Conservation (phyloP, 139 green algal species). For the Haematococcus sp. region DNA sequence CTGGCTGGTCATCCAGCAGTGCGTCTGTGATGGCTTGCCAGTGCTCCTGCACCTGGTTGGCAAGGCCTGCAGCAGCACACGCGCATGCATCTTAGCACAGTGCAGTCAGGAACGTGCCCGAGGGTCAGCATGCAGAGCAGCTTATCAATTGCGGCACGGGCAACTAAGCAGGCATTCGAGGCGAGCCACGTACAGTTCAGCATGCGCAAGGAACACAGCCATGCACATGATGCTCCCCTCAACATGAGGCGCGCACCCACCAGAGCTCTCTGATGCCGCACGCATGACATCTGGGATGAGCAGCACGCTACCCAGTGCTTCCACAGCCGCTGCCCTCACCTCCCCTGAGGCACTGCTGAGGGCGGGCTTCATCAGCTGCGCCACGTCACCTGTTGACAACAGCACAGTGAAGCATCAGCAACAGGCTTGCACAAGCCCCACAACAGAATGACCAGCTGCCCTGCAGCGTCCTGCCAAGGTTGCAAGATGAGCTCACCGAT, state of each 20-base stretch:
- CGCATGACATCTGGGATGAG: not conserved
- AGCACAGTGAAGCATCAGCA: not conserved
- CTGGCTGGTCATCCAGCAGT: slow-evolving; percentile 32
- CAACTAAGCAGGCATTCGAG: too few species aligned
- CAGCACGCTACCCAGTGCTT: slow-evolving; percentile 1
- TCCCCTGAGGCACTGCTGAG: not conserved
- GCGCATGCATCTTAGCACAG: too few species aligned
- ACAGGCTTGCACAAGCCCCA: too few species aligned
- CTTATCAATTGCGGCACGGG: too few species aligned
- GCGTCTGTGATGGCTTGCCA: slow-evolving; percentile 25
- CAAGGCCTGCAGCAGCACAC: slow-evolving; percentile 19
- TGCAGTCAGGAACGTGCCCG: too few species aligned
- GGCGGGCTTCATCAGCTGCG: not conserved
- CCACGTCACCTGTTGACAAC: slow-evolving; percentile 9
- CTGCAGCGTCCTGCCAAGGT: too few species aligned
- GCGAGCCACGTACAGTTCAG: too few species aligned
- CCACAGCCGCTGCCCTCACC: not conserved
- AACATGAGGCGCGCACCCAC: too few species aligned
- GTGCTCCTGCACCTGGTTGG: slow-evolving; percentile 14
- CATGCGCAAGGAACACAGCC: too few species aligned
- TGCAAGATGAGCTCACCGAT: slow-evolving; percentile 12
- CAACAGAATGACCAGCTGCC: too few species aligned
- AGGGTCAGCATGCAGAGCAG: too few species aligned
- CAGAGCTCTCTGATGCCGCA: not conserved
- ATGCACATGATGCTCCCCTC: too few species aligned